Conservation (phyloP, 352 stramenopile species). For the Phytopythium oedochilum region DNA sequence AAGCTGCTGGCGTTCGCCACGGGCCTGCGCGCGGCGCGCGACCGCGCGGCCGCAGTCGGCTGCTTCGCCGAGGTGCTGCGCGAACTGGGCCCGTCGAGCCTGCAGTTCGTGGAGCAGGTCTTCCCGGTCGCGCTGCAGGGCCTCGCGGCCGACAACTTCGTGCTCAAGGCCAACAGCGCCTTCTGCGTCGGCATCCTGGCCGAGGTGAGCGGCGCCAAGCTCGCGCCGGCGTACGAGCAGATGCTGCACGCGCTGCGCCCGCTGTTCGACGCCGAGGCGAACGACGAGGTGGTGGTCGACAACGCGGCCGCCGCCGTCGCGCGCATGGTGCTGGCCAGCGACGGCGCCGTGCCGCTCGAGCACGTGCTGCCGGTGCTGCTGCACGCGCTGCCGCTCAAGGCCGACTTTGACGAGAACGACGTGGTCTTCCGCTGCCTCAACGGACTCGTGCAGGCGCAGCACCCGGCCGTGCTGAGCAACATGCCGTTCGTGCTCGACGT, state of each 20-base stretch:
- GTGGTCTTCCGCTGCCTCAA: constrained; percentile 94
- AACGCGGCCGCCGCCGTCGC: constrained; percentile 92
- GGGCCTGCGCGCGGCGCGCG: constrained; percentile 83
- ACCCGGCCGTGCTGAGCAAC: constrained; percentile 66
- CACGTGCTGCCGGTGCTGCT: constrained; percentile 94
- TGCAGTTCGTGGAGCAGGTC: constrained; percentile 88
- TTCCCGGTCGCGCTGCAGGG: constrained; percentile 90
- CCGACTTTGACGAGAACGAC: constrained; percentile 95
- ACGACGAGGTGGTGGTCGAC: constrained; percentile 88
- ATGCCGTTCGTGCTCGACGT: constrained; percentile 76
- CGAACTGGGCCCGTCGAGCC: constrained; percentile 74
- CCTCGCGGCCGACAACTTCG: constrained; percentile 89
- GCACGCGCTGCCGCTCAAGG: constrained; percentile 92
- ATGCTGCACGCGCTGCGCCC: constrained; percentile 90
- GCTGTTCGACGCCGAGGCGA: constrained; percentile 86
- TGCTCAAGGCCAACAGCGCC: constrained; percentile 93
- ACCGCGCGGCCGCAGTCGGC: constrained; percentile 92
- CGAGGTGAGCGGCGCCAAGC: constrained; percentile 66
- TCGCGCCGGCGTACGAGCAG: constrained; percentile 85
- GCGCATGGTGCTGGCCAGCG: constrained; percentile 89
- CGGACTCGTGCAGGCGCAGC: constrained; percentile 89
- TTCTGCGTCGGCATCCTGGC: constrained; percentile 94
- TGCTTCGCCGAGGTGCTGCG: constrained; percentile 95
- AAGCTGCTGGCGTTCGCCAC: constrained; percentile 90
- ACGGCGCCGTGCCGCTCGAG: constrained; percentile 81